phyloP scores from a whole-genome alignment of 441 rosid genomes.

The Populus hybrid region DNA sequence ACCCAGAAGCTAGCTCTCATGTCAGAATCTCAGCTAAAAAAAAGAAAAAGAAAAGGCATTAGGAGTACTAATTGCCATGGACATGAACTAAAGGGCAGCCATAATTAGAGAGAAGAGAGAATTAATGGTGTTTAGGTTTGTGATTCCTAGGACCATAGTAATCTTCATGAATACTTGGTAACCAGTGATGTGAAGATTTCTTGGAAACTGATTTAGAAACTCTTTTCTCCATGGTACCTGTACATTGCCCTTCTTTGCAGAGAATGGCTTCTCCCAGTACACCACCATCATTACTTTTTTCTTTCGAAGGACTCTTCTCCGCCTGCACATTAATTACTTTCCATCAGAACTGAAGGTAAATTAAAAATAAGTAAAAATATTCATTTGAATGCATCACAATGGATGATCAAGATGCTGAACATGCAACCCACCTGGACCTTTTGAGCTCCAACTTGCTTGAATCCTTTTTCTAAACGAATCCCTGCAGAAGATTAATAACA shows the following conservation, averaged over 20 bases:
- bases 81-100: no score
- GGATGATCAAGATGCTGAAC: background rate
- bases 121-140: constrained; percentile 60
- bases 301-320: constrained; percentile 4
- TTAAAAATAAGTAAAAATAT: background rate
- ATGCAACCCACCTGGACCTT: constrained; percentile 26
- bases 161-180: constrained; percentile 65
- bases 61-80: no score
- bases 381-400: background rate
- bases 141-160: constrained; percentile 57
- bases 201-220: constrained; percentile 28
- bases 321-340: constrained; percentile 13
- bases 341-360: no score
- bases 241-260: constrained; percentile 30
- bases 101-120: background rate
- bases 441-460: constrained; percentile 24
- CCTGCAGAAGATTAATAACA: constrained; percentile 27
- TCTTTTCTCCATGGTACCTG: constrained; percentile 38
- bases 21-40: no score
- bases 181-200: constrained; percentile 30
- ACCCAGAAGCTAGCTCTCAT: constrained; percentile 2
- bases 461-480: constrained; percentile 37
- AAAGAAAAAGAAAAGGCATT: no score
- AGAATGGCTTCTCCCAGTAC: constrained; percentile 16
- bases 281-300: constrained; percentile 18